Evolutionary conservation across 2,329 filamentous ascomycete species (phyloP).

Genomic region (Calonectria pteridis): DNA sequence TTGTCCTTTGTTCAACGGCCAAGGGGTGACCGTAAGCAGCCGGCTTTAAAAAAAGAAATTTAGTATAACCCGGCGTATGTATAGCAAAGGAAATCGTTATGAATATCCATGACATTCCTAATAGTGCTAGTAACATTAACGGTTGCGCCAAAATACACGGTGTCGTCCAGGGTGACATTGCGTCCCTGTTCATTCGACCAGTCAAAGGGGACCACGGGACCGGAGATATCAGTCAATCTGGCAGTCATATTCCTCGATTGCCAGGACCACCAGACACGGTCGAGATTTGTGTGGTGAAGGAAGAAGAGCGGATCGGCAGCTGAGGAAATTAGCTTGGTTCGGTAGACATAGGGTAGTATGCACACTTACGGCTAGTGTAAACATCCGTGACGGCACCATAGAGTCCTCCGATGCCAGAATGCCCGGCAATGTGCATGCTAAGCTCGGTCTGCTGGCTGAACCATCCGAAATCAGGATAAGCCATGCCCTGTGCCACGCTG

Average conservation of each 20-base stretch:
- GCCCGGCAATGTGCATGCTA: not conserved
- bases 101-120: not conserved
- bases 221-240: not conserved
- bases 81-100: not conserved
- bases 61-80: not conserved
- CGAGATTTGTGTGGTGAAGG: not conserved
- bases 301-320: not conserved
- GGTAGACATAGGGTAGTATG: not conserved
- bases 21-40: not conserved
- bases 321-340: not conserved
- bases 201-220: not conserved
- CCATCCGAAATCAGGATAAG: not conserved
- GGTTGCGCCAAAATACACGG: not conserved
- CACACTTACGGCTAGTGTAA: not conserved
- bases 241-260: not conserved
- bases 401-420: not conserved
- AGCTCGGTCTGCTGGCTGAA: not conserved
- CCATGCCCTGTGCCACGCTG: not conserved
- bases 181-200: not conserved
- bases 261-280: not conserved
- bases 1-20: not conserved
- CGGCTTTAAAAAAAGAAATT: not conserved
- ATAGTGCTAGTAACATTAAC: not conserved
- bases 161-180: not conserved
- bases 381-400: not conserved